These are phyloP conservation scores for Kazachstania sp. DNA, from an alignment of 1,139 yeast species.

Conservation along the genomic window DNA sequence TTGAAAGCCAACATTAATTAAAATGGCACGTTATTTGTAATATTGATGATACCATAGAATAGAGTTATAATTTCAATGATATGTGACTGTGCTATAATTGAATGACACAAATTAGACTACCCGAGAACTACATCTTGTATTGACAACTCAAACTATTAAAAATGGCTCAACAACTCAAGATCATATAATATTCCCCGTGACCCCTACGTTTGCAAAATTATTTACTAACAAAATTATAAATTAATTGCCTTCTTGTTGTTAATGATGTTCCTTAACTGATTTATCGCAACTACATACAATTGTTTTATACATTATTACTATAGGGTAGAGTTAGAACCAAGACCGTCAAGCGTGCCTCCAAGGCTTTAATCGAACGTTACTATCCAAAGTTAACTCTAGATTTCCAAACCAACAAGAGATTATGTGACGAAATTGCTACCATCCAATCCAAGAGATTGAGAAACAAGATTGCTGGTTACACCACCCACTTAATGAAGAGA, in stretches of 20 bases:
- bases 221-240: constrained; percentile 2
- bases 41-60: no score
- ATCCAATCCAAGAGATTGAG: constrained; percentile 99
- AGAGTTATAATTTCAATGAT: no score
- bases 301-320: constrained; percentile 6
- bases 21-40: no score
- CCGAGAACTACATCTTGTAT: no score
- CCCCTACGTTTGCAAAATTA: no score
- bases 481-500: constrained; percentile 99
- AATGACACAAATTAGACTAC: no score
- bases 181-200: no score
- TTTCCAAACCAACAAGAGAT: constrained; percentile 99
- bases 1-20: no score
- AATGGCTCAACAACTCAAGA: no score
- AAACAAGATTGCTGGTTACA: constrained; percentile 99
- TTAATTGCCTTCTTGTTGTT: background rate
- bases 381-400: constrained; percentile 99
- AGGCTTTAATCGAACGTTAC: constrained; percentile 99
- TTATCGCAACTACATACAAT: background rate
- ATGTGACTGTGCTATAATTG: no score
- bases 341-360: constrained; percentile 99
- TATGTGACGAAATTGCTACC: constrained; percentile 96
- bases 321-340: constrained; percentile 99
- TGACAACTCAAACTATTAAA: no score
- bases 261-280: background rate